Evolutionary conservation across 306 rosid genomes (phyloP).

Genomic region (Vigna unguiculata): DNA sequence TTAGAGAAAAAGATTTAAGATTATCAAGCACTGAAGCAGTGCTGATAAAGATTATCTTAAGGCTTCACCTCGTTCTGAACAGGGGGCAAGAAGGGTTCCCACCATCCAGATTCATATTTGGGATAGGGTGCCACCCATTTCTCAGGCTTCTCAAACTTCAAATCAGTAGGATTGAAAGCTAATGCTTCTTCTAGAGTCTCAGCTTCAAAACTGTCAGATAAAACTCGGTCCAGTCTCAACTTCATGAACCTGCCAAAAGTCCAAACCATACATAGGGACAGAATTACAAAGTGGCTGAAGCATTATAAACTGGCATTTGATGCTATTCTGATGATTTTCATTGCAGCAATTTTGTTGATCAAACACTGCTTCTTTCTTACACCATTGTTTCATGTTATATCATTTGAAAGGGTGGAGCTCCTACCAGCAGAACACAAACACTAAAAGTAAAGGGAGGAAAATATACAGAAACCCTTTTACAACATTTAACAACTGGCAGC

Average conservation of each 20-base stretch:
- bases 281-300: constrained; percentile 34
- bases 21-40: constrained; percentile 29
- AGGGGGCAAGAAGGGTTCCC: constrained; percentile 80
- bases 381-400: constrained; percentile 25
- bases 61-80: constrained; percentile 64
- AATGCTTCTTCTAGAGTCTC: constrained; percentile 80
- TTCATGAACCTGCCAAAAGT: constrained; percentile 84
- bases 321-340: constrained; percentile 30
- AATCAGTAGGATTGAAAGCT: constrained; percentile 77
- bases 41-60: constrained; percentile 47
- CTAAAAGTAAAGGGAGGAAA: background rate
- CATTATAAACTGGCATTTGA: constrained; percentile 39
- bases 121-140: constrained; percentile 98
- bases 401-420: constrained; percentile 30
- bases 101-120: constrained; percentile 92
- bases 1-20: constrained; percentile 9
- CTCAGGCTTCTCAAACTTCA: constrained; percentile 82
- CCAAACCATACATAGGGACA: constrained; percentile 35
- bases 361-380: background rate
- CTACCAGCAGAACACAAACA: constrained; percentile 6
- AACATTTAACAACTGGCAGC: background rate
- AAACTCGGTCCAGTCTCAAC: constrained; percentile 95
- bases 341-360: constrained; percentile 22
- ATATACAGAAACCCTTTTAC: background rate
- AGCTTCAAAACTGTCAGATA: constrained; percentile 77